Base-by-base conservation (phyloP, 2,329 filamentous ascomycete species). In the Cladosporium velox region DNA sequence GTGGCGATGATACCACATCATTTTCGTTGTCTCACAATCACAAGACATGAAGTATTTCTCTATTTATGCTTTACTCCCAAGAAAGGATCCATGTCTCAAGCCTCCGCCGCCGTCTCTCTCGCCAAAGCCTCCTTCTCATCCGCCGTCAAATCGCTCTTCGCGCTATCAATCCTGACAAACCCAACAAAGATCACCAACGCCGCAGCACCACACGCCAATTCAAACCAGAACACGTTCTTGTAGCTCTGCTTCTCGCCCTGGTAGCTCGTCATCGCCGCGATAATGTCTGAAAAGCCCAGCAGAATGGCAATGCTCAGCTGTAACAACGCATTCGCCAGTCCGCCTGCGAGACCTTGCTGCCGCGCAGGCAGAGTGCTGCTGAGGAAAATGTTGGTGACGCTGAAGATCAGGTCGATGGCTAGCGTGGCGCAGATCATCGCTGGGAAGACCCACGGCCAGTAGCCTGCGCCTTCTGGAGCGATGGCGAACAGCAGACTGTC, bases 371-470 rank as follows among this genome's bases (percentile, higher is more conserved):
- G 81, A 15, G 85, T 86, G 0, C 90, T 92, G 0, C 90, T 92
- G 59, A 77, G 90, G 77, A 91, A 93, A 67, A 93, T 85, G 72
- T 90, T 93, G 21, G 88, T 86, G 1, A 93, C 85, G 73, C 90
- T 92, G 78, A 89, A 93, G 7, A 87, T 87, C 64, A 93, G 87
- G 72, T 94, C 91, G 67, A 93, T 87, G 21, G 89, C 90, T 38
- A 93, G 81, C 0, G 91, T 93, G 14, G 84, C 85, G 68, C 87
- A 86, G 78, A 90, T 75, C 88, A 90, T 90, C 64, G 86, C 80
- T 0, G 90, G 89, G 72, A 93, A 92, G 26, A 91, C 83, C 72
- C 86, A 93, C 0, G 88, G 85, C 91, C 91, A 94, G 81, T 90
- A 90, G 54, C 80, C 84, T 0, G 81, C 83, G 1, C 79, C 74